Base-by-base conservation (phyloP, 202 grass and related monocot species). In the Saccharum hybrid region DNA sequence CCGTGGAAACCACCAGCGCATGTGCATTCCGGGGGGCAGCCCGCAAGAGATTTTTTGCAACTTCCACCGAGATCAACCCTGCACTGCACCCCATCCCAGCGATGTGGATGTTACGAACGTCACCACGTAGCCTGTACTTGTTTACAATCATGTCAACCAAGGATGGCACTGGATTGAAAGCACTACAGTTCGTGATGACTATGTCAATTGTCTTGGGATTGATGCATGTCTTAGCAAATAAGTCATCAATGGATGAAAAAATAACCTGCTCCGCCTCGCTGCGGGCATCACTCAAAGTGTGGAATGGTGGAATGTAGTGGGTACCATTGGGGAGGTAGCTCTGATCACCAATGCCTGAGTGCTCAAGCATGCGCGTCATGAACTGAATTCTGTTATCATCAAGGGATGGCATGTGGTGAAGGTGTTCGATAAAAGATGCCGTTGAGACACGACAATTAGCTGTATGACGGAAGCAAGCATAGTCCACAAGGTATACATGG, bases 61-160 rank as follows among this genome's bases (percentile, higher is more conserved):
- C 80, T 13, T 86, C 90, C 45, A 95, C 49, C 1, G 93, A 75
- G 62, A 95, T 88, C 63, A 92, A 59, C 28, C 90, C 83, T 0
- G 88, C 93, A 51, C 93, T 95, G 76, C 93, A 95, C 52, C 93
- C 93, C 90, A 95, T 95, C 21, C 92, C 93, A 0, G 90, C 73
- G 22, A 95, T 30, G 38, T 95, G 87, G 54, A 82, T 83, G 77
- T 15, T 82, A 1, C 69, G 49, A 43, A 92, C n/a, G 81, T 95
- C 82, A 10, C 45, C 72, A 0, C 90, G 83, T 3, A 95, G 77
- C 71, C 80, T 88, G 83, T 90, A 92, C 74, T 64, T 88, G 68
- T 87, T 85, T 6, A 95, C 40, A 5, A 95, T 71, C 72, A 88
- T 88, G 56, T 85, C 90, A 33, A 69, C 72, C 11, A 95, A 49